A percentile compares a stretch with the other conserved stretches of the same genome.
phyloP scores from a whole-genome alignment of 768 basidiomycete species.

The Hygrophoropsis aurantiaca region DNA sequence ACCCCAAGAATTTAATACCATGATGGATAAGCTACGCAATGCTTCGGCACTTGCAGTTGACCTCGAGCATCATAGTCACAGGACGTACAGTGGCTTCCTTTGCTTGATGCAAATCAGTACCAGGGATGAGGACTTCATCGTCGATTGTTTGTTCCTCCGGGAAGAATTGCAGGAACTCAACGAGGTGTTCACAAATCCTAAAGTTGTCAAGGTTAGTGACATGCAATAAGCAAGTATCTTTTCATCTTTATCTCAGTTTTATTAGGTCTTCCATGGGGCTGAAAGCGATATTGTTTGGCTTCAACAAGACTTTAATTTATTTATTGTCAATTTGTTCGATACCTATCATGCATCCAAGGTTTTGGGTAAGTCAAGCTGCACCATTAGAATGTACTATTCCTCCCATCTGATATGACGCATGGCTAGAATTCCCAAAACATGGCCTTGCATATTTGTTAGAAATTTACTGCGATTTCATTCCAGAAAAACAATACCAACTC shows the following conservation, averaged over 20 bases:
- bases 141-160: conserved; percentile 78
- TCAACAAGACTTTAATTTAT: conserved; percentile 93
- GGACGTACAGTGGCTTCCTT: conserved; percentile 83
- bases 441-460: conserved; percentile 82
- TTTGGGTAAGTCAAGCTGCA: conserved; percentile 48
- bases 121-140: conserved; percentile 78
- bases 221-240: background rate
- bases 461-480: conserved; percentile 85
- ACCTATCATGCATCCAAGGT: conserved; percentile 93
- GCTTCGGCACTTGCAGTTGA: conserved; percentile 88
- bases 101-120: conserved; percentile 94
- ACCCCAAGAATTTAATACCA: conserved; percentile 47
- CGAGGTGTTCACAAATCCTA: conserved; percentile 82
- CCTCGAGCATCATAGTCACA: conserved; percentile 89
- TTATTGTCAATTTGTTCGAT: conserved; percentile 95
- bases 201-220: conserved; percentile 72
- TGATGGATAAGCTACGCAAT: conserved; percentile 67
- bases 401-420: background rate
- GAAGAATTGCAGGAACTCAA: conserved; percentile 74
- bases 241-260: background rate
- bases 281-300: conserved; percentile 95
- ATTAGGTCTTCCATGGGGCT: conserved; percentile 94
- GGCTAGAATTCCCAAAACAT: conserved; percentile 75
- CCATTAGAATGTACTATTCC: background rate
- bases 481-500: conserved; percentile 95